phyloP scores from a whole-genome alignment of 2,329 filamentous ascomycete genomes.

The Berkeleyomyces basicola region DNA sequence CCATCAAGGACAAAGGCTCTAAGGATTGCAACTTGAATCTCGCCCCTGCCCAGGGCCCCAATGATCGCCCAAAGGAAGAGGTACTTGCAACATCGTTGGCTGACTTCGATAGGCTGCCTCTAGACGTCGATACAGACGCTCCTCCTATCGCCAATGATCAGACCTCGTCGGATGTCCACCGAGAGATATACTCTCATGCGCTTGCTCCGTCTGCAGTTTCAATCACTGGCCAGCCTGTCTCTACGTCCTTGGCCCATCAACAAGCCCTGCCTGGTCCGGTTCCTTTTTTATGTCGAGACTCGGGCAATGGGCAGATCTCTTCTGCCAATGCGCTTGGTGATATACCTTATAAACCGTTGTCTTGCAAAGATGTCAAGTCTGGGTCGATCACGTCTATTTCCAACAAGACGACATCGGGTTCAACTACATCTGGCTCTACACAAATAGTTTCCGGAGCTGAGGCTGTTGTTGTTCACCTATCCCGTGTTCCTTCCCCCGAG shows the following conservation, averaged over 20 bases:
- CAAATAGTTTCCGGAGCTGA: background rate
- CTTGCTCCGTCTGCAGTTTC: background rate
- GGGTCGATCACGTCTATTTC: background rate
- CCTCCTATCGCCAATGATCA: background rate
- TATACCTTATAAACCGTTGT: background rate
- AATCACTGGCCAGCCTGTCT: background rate
- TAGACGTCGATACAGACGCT: no score
- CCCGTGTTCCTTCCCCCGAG: background rate
- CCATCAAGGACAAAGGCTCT: background rate
- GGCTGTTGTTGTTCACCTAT: constrained; percentile 4
- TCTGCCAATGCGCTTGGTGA: background rate
- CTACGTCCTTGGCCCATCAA: background rate
- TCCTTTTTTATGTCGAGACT: background rate
- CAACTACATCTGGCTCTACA: background rate
- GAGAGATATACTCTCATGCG: background rate
- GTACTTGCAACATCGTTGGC: no score
- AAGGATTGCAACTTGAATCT: background rate
- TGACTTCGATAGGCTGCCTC: no score
- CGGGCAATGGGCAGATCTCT: background rate
- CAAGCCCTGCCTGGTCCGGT: background rate
- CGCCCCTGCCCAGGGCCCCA: background rate
- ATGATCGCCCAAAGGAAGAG: background rate
- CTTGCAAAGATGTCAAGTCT: background rate
- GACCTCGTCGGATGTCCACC: background rate
- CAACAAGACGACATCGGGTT: background rate